phyloP scores from a whole-genome alignment of 495 filamentous ascomycete genomes.

The Aspergillus incahuasiensis region DNA sequence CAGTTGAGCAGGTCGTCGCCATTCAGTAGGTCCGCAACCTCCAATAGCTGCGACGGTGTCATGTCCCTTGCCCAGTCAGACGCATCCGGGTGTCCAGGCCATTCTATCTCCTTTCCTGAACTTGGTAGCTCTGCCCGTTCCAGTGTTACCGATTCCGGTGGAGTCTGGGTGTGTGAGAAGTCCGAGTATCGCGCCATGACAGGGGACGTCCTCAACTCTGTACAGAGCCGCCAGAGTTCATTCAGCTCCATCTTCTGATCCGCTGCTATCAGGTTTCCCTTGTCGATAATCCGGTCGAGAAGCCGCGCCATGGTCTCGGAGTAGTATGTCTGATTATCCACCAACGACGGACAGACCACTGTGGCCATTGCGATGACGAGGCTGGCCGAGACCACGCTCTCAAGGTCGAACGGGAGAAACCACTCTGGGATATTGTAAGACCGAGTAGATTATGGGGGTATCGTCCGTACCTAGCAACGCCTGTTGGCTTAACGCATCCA shows the following conservation, averaged over 20 bases:
- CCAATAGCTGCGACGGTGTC: not conserved
- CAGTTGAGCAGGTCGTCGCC: not conserved
- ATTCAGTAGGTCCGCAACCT: not conserved
- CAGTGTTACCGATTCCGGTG: not conserved
- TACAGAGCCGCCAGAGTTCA: not conserved
- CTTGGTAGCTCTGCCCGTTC: not conserved
- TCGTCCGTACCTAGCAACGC: slow-evolving; percentile 32
- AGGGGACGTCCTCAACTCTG: not conserved
- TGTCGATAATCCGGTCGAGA: slow-evolving; percentile 38
- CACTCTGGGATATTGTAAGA: slow-evolving; percentile 23
- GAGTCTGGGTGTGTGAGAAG: not conserved
- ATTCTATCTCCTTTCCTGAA: not conserved
- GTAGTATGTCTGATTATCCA: slow-evolving; percentile 26
- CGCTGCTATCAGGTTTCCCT: slow-evolving; percentile 33
- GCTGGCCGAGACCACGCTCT: slow-evolving; percentile 34
- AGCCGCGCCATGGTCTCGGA: slow-evolving; percentile 29
- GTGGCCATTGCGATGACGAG: slow-evolving; percentile 31
- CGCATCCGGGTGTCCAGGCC: not conserved
- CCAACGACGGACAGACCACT: slow-evolving; percentile 24
- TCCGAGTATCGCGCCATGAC: not conserved
- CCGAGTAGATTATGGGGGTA: not conserved
- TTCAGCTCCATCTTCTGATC: not conserved
- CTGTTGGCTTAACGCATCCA: slow-evolving; percentile 32
- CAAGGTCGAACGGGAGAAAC: slow-evolving; percentile 43
- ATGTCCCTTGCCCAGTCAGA: not conserved